These are phyloP conservation scores for Jaltomata sinuosa DNA, from an alignment of 257 asterid species.

Conservation along the genomic window DNA sequence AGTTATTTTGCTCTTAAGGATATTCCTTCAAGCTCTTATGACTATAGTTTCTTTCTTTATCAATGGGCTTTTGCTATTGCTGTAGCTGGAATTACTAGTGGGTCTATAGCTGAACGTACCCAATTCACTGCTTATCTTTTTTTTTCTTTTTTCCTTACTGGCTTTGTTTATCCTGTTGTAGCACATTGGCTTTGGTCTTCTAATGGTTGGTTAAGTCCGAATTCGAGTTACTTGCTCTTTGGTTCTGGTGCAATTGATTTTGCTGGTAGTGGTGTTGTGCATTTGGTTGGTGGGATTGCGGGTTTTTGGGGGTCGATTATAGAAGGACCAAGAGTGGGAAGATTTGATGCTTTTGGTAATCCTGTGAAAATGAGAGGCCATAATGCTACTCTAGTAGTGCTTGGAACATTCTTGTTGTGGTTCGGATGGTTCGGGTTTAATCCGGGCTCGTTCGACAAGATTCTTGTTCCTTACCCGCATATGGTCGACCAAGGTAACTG, in stretches of 20 bases:
- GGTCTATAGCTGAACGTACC: slow-evolving; percentile 81
- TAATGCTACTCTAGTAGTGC: slow-evolving; percentile 63
- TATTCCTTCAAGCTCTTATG: slow-evolving; percentile 33
- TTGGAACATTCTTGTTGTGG: slow-evolving; percentile 72
- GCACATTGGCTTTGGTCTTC: slow-evolving; percentile 88
- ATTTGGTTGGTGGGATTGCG: slow-evolving; percentile 88
- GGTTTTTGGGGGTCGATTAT: slow-evolving; percentile 66
- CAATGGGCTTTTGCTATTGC: slow-evolving; percentile 97
- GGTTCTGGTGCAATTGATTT: slow-evolving; percentile 84
- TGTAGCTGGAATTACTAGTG: slow-evolving; percentile 88
- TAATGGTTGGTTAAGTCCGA: slow-evolving; percentile 84
- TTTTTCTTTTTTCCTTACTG: slow-evolving; percentile 69
- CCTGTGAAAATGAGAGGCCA: slow-evolving; percentile 64
- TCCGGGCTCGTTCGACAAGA: slow-evolving; percentile 70
- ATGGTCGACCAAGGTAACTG: slow-evolving; percentile 74
- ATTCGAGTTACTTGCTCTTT: slow-evolving; percentile 31
- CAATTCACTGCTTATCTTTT: slow-evolving; percentile 73
- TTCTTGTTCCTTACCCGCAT: slow-evolving; percentile 23
- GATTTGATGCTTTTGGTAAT: slow-evolving; percentile 65
- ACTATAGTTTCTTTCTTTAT: slow-evolving; percentile 54
- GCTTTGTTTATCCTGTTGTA: slow-evolving; percentile 78
- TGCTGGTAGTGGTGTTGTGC: slow-evolving; percentile 90
- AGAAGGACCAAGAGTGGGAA: slow-evolving; percentile 83
- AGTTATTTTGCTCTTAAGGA: slow-evolving; percentile 57
- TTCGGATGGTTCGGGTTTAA: slow-evolving; percentile 94